These are phyloP conservation scores for Brassica hybrid DNA, from an alignment of 441 rosid species.

Conservation along the genomic window DNA sequence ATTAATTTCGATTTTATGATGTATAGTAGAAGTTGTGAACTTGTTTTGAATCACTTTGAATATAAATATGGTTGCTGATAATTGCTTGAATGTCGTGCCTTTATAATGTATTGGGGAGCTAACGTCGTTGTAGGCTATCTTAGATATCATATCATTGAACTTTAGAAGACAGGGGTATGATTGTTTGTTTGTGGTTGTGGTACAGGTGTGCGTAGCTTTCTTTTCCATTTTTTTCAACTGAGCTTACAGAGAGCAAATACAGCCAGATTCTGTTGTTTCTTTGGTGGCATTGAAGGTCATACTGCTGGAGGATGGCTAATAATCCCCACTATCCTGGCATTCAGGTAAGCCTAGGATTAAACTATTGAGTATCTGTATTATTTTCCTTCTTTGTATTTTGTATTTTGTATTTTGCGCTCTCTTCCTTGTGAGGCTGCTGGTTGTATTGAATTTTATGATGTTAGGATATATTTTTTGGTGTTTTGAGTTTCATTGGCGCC, in stretches of 20 bases:
- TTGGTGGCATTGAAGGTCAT: conserved; percentile 39
- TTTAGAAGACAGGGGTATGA: not conserved
- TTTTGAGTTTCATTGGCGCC: conserved; percentile 5
- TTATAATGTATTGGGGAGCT: not conserved
- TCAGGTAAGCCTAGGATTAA: conserved; percentile 55
- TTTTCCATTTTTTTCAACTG: conserved; percentile 22
- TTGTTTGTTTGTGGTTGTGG: conserved; percentile 16
- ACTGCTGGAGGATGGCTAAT: conserved; percentile 65
- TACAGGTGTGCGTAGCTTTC: conserved; percentile 23
- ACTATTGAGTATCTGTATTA: not conserved
- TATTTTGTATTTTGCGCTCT: not conserved
- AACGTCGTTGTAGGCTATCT: not conserved
- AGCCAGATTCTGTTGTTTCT: conserved; percentile 28
- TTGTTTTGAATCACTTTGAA: conserved; percentile 10
- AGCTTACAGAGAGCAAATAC: conserved; percentile 10
- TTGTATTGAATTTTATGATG: conserved; percentile 9
- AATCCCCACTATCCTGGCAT: conserved; percentile 72
- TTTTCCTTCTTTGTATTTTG: too few species aligned
- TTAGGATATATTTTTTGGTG: conserved; percentile 5
- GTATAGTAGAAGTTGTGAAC: conserved; percentile 5
- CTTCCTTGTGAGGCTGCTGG: conserved; percentile 18
- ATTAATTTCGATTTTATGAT: not conserved
- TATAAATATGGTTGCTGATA: conserved; percentile 3
- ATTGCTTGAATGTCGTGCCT: too few species aligned
- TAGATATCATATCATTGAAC: not conserved